Evolutionary conservation across 202 grass and related monocot species (phyloP).

Genomic region (Sporobolus alterniflorus): DNA sequence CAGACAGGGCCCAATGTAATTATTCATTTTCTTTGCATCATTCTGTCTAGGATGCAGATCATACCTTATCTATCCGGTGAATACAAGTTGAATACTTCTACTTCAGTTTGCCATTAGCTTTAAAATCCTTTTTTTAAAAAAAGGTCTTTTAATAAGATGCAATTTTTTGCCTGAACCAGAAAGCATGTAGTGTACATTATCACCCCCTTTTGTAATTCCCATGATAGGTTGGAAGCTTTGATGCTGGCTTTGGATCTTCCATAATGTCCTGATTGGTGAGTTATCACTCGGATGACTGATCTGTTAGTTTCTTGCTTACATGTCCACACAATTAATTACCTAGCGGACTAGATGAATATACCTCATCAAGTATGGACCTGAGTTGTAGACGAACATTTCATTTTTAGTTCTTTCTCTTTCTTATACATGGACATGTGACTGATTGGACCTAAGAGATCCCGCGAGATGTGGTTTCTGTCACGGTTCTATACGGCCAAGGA

Average conservation of each 20-base stretch:
- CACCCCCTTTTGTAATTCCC: not conserved
- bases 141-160: too few species aligned
- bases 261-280: slow-evolving; percentile 95
- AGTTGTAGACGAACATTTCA: not conserved
- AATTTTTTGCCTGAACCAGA: not conserved
- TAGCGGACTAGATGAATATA: not conserved
- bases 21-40: slow-evolving; percentile 13
- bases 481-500: slow-evolving; percentile 80
- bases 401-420: not conserved
- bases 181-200: not conserved
- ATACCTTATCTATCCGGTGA: not conserved
- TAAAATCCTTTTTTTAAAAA: not conserved
- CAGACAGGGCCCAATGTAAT: slow-evolving; percentile 84
- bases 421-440: slow-evolving; percentile 36
- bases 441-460: slow-evolving; percentile 89
- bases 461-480: slow-evolving; percentile 95
- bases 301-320: not conserved
- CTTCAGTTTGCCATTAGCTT: not conserved
- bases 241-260: slow-evolving; percentile 93
- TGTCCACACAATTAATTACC: not conserved
- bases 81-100: not conserved
- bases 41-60: not conserved
- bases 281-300: slow-evolving; percentile 2
- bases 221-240: slow-evolving; percentile 87
- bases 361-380: not conserved